Conservation (phyloP, 2,329 filamentous ascomycete species). For the Pezicula carpinea region DNA sequence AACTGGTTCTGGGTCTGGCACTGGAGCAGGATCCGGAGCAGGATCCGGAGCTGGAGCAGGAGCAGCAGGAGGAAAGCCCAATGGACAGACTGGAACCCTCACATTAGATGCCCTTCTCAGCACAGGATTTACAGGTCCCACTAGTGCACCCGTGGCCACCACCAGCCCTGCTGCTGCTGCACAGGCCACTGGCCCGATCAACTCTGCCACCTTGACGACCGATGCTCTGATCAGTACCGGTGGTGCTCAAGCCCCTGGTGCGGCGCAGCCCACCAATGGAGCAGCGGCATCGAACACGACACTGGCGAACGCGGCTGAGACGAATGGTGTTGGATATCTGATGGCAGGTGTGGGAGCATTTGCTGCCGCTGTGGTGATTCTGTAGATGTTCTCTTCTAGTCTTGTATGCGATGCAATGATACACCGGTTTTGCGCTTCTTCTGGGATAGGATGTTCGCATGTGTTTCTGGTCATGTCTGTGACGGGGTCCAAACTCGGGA, state of each 20-base stretch:
- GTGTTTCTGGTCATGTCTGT: no score
- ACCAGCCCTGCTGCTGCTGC: no score
- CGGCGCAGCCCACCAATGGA: slow-evolving; percentile 1
- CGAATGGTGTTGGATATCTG: slow-evolving; percentile 4
- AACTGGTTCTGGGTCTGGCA: no score
- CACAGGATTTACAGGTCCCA: neutral
- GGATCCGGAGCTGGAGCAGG: slow-evolving; percentile 1
- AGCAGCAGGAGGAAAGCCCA: neutral
- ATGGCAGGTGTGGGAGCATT: slow-evolving; percentile 14
- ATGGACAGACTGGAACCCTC: neutral
- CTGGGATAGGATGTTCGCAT: neutral
- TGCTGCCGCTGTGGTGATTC: slow-evolving; percentile 10
- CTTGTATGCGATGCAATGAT: neutral
- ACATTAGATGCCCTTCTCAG: neutral
- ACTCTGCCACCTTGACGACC: neutral
- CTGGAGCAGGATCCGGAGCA: no score
- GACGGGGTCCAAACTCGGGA: no score
- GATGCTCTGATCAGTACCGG: slow-evolving; percentile 2
- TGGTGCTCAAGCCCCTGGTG: neutral
- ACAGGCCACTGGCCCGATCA: neutral
- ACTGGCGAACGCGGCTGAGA: neutral
- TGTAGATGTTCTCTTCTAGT: slow-evolving; percentile 6
- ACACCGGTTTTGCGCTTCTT: neutral
- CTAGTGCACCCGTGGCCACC: neutral
- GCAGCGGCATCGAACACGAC: neutral